Evolutionary conservation across 73 alveolate species (phyloP).

Genomic region (Paramecium pentaurelia): DNA sequence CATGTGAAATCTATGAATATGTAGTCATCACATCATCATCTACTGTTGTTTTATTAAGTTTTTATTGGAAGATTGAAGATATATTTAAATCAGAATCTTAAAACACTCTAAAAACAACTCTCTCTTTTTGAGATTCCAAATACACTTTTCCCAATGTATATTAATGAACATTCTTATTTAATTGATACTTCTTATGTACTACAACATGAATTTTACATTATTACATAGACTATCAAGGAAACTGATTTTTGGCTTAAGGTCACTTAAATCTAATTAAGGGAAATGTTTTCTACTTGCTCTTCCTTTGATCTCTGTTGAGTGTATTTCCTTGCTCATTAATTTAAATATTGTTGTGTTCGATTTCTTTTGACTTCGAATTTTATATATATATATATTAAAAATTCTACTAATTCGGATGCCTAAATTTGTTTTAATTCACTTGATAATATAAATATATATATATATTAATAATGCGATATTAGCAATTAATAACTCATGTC

Average conservation of each 20-base stretch:
- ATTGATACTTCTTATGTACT: neutral
- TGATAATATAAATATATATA: neutral
- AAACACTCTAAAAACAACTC: neutral
- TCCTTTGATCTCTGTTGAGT: neutral
- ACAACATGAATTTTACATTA: neutral
- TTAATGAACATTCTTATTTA: neutral
- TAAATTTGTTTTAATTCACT: neutral
- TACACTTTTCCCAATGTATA: neutral
- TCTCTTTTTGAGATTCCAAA: neutral
- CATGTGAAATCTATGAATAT: neutral
- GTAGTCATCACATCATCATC: constrained; percentile 12
- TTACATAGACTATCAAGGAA: neutral
- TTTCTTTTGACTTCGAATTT: neutral
- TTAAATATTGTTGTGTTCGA: neutral
- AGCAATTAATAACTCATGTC: neutral
- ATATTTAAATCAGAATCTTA: neutral
- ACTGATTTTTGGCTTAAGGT: neutral
- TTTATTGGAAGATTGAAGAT: neutral
- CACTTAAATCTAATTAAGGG: neutral
- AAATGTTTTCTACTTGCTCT: neutral
- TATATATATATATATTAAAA: neutral
- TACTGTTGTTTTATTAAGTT: neutral
- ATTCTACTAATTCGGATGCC: neutral
- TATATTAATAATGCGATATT: neutral
- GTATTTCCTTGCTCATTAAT: neutral